These are phyloP conservation scores for Phyllosticta capitalensis DNA, from an alignment of 2,329 filamentous ascomycete species.

Conservation along the genomic window DNA sequence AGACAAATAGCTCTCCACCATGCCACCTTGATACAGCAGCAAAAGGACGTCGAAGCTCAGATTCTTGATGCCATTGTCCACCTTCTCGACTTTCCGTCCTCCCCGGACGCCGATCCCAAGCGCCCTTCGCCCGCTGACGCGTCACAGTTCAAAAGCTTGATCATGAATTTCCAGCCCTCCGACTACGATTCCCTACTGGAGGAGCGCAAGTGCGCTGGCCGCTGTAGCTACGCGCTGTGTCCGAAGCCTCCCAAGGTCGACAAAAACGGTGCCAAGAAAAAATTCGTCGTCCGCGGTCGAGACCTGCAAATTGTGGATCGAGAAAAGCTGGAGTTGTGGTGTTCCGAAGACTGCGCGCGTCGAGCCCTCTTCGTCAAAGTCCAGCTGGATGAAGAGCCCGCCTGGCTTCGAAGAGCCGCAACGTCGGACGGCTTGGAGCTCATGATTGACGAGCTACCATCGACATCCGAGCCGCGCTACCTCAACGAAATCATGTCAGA, in stretches of 20 bases:
- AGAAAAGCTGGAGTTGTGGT: conserved; percentile 77
- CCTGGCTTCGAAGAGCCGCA: conserved; percentile 64
- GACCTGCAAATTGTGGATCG: conserved; percentile 57
- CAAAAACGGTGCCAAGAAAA: conserved; percentile 43
- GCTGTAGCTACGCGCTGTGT: conserved; percentile 81
- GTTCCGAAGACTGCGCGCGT: conserved; percentile 66
- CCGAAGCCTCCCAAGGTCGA: conserved; percentile 49
- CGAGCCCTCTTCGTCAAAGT: conserved; percentile 79
- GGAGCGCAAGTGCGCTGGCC: conserved; percentile 74
- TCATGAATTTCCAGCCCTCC: conserved; percentile 69
- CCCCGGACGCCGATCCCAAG: conserved; percentile 41
- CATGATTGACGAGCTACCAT: conserved; percentile 6
- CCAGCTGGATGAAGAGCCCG: conserved; percentile 75
- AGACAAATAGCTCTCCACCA: conserved; percentile 69
- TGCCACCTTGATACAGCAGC: conserved; percentile 71
- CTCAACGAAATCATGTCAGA: conserved; percentile 2
- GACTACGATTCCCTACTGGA: conserved; percentile 85
- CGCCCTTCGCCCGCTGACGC: conserved; percentile 51
- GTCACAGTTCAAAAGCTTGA: conserved; percentile 52
- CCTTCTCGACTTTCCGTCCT: conserved; percentile 55
- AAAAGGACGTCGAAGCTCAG: conserved; percentile 64
- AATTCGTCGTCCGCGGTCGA: conserved; percentile 53
- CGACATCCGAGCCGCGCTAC: background rate
- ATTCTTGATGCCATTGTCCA: conserved; percentile 65
- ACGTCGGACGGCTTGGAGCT: conserved; percentile 29